Conservation (phyloP, 345 rosid genomes). For the Sisymbrium irio region DNA sequence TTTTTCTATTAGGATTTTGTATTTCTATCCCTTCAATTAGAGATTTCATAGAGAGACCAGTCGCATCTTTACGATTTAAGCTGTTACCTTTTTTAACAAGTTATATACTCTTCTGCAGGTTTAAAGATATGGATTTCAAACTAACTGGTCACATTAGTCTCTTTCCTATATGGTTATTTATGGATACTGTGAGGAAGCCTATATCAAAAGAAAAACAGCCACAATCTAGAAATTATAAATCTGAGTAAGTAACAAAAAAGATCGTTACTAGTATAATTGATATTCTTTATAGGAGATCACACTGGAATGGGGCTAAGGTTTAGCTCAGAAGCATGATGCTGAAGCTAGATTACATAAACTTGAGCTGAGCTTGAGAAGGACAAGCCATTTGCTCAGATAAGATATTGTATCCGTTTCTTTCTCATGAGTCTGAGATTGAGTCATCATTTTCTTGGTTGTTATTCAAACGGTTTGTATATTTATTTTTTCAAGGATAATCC, state of each 20-base stretch:
- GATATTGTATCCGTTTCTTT: conserved; percentile 39
- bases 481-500: conserved; percentile 73
- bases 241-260: no score
- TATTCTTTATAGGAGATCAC: no score
- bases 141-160: conserved; percentile 48
- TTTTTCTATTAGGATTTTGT: no score
- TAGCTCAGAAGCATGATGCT: conserved; percentile 88
- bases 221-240: no score
- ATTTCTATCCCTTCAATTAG: background rate
- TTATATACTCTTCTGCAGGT: conserved; percentile 38
- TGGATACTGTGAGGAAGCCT: conserved; percentile 51
- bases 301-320: no score
- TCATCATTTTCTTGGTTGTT: background rate
- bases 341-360: conserved; percentile 68
- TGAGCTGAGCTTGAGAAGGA: conserved; percentile 85
- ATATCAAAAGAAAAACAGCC: conserved; percentile 79
- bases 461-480: background rate
- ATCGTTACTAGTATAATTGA: background rate
- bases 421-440: background rate
- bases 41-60: background rate
- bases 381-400: conserved; percentile 88
- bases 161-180: background rate
- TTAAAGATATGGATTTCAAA: conserved; percentile 65
- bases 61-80: background rate
- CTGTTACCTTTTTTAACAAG: background rate